Evolutionary conservation across 2,329 filamentous ascomycete species (phyloP), one percentile per base, ranked within the genome.

Genomic region (Aspergillus vadensis): DNA sequence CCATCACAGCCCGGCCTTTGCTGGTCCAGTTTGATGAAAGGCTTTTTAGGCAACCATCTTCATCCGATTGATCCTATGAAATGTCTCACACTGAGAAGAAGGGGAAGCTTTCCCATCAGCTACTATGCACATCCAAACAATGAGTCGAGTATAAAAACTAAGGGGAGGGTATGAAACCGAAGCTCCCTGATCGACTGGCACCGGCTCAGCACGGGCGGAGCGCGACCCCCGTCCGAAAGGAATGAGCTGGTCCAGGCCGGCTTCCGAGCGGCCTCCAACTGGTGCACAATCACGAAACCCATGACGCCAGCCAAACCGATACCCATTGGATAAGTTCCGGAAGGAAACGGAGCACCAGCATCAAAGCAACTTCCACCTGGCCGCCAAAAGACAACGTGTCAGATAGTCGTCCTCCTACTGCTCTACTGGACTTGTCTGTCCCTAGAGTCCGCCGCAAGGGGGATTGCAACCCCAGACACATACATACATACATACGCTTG

Each of bases 401-500:
- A 17, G 38, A 17, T 27, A 36, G 39, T 15, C 27, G 51, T 39
- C 10, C 43, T 49, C 49, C 30, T 30, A 12, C 19, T 49, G 23
- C 30, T 25, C 0, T 30, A 12, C 27, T 12, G 8, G 7, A 2
- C 10, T 48, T 48, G 14, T 21, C 10, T 47, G 10, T 36, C 52
- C 56, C 23, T 30, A 30, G 17, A 12, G 47, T 48, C 58, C 53
- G 43, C 60, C 56, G 60, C 54, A 62, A 62, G 60, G 59, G 59
- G 52, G 21, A 12, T 47, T 23, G 44, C 19, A 48, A 49, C 47
- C 30, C 32, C 48, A 23, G 39, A 30, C n/a, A 30, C 27, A 30
- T 44, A 39, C 43, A 17, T 23, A 23, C 21, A 23, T 27, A 14
- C 25, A 55, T 44, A 39, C 43, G 25, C 43, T 49, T 57, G 39